Evolutionary conservation across 306 rosid genomes (phyloP).

Genomic region (Citrullus mucosospermus): DNA sequence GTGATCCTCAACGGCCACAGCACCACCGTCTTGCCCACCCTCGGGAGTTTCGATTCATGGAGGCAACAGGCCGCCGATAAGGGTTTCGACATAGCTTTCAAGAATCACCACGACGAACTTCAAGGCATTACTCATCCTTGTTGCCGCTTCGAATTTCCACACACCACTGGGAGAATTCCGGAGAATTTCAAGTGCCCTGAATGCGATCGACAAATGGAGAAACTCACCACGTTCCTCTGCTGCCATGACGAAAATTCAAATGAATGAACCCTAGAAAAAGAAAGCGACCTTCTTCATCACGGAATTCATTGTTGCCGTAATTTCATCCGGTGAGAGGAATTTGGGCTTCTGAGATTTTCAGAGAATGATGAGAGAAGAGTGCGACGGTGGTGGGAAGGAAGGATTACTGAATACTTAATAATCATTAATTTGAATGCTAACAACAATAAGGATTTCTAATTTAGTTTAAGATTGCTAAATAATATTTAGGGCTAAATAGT

Average conservation of each 20-base stretch:
- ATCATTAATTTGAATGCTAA: background rate
- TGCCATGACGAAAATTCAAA: conserved; percentile 27
- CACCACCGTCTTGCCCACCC: conserved; percentile 13
- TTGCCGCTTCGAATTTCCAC: conserved; percentile 6
- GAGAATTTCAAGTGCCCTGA: conserved; percentile 6
- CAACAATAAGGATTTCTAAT: background rate
- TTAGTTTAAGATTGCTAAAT: background rate
- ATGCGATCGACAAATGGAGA: conserved; percentile 28
- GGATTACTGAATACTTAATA: background rate
- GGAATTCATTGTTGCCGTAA: background rate
- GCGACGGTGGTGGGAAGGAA: background rate
- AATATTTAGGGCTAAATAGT: too few species aligned
- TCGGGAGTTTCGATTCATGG: conserved; percentile 38
- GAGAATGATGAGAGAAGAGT: too few species aligned
- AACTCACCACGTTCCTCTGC: conserved; percentile 43
- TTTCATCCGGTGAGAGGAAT: background rate
- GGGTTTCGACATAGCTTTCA: conserved; percentile 30
- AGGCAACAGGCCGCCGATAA: conserved; percentile 16
- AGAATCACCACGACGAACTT: conserved; percentile 17
- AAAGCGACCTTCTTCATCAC: background rate
- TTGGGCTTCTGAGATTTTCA: background rate
- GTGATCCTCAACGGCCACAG: conserved; percentile 38
- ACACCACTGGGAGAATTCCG: conserved; percentile 7
- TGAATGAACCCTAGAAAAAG: background rate
- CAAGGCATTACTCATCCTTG: conserved; percentile 14